A percentile compares a stretch with the other conserved stretches of the same genome.
phyloP scores from a whole-genome alignment of 345 rosid species.

The Dipteronia dyeriana region DNA sequence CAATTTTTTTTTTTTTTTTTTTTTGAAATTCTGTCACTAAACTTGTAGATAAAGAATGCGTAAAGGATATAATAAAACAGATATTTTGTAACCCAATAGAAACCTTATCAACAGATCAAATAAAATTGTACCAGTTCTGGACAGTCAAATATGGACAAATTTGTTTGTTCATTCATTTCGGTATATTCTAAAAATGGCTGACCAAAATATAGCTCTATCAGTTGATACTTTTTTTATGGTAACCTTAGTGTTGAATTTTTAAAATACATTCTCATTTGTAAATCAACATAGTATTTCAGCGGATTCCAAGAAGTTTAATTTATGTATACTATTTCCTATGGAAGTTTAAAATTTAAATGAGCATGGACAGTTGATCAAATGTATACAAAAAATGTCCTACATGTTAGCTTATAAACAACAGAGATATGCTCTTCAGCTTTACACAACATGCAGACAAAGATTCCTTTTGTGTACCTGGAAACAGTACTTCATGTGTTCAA shows the following conservation, averaged over 20 bases:
- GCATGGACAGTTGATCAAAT: not conserved
- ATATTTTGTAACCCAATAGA: not conserved
- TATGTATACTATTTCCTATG: slow-evolving; percentile 1
- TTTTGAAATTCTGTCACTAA: not conserved
- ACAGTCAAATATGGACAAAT: not conserved
- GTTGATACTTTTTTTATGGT: not conserved
- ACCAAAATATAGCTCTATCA: slow-evolving; percentile 6
- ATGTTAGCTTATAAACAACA: slow-evolving; percentile 9
- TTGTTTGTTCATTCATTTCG: not conserved
- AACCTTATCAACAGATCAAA: not conserved
- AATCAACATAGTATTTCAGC: not conserved
- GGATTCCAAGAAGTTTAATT: not conserved
- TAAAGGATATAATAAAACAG: not conserved
- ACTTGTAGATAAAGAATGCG: not conserved
- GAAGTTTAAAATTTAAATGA: not conserved
- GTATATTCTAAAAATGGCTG: not conserved
- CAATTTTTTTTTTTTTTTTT: not conserved
- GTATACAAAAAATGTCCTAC: slow-evolving; percentile 5
- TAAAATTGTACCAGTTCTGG: not conserved
- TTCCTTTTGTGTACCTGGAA: slow-evolving; percentile 61
- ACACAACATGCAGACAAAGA: slow-evolving; percentile 1
- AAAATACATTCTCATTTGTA: slow-evolving; percentile 1
- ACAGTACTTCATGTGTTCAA: slow-evolving; percentile 87
- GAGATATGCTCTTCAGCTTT: slow-evolving; percentile 8
- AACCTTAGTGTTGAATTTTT: slow-evolving; percentile 1